phyloP scores from a whole-genome alignment of 1,139 yeast species.

The Pichia sp. region DNA sequence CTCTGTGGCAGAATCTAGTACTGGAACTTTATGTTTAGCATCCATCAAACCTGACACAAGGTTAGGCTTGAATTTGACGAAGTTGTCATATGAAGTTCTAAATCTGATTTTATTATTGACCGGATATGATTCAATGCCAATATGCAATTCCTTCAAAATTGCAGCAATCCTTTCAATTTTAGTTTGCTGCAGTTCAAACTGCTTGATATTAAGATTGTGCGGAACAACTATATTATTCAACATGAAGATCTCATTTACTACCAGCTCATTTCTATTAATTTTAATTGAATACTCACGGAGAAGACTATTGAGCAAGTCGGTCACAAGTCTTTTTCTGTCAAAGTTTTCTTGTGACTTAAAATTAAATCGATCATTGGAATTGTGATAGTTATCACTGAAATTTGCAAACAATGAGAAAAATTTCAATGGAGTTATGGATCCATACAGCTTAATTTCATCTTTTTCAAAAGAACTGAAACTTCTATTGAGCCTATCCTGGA shows the following conservation, averaged over 20 bases:
- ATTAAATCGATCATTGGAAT: conserved; percentile 6
- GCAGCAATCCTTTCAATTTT: conserved; percentile 1
- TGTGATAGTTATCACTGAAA: conserved; percentile 28
- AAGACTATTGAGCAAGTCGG: conserved; percentile 13
- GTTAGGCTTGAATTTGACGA: conserved; percentile 6
- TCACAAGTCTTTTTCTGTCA: conserved; percentile 17
- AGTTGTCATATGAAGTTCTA: not conserved
- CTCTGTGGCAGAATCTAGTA: not conserved
- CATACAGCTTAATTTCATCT: conserved; percentile 48
- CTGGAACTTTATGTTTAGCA: not conserved
- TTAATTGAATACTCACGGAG: conserved; percentile 1
- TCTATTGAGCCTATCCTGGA: conserved; percentile 46
- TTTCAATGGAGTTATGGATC: conserved; percentile 51
- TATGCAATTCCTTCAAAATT: conserved; percentile 1
- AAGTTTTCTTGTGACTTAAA: conserved; percentile 8
- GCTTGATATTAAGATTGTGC: conserved; percentile 12
- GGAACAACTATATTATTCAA: conserved; percentile 40
- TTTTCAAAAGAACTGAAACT: conserved; percentile 24
- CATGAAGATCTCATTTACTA: conserved; percentile 35
- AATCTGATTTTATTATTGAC: not conserved
- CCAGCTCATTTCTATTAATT: conserved; percentile 4
- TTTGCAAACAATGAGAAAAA: conserved; percentile 52
- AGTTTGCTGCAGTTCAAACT: conserved; percentile 20
- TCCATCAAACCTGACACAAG: conserved; percentile 5
- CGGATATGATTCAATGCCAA: conserved; percentile 3